phyloP scores from a whole-genome alignment of 176 grass and related monocot genomes.

The Panicum miliaceum region DNA sequence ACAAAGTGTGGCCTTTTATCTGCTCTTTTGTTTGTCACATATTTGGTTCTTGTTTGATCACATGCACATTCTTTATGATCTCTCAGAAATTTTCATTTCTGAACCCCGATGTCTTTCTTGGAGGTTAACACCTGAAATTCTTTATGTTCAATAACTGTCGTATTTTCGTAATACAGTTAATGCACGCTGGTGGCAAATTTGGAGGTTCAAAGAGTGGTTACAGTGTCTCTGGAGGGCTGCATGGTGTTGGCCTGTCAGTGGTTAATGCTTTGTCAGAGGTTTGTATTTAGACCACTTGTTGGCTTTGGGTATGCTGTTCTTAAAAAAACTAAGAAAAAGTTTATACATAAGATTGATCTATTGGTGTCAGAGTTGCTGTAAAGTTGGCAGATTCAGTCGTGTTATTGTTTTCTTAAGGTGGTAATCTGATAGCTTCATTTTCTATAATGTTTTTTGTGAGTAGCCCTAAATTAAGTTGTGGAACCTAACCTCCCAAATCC shows the following conservation, averaged over 20 bases:
- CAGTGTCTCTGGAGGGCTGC: conserved; percentile 89
- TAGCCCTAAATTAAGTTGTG: too few species aligned
- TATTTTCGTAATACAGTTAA: conserved; percentile 64
- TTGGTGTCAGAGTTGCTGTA: conserved; percentile 12
- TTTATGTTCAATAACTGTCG: conserved; percentile 20
- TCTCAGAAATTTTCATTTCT: not conserved
- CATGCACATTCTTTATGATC: not conserved
- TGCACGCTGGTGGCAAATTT: conserved; percentile 98
- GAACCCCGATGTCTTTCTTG: conserved; percentile 9
- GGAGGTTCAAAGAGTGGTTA: conserved; percentile 95
- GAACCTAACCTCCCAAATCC: too few species aligned
- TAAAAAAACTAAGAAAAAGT: not conserved
- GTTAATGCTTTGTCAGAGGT: conserved; percentile 99
- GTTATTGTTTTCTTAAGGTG: not conserved
- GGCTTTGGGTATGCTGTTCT: conserved; percentile 13
- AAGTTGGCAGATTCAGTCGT: conserved; percentile 15
- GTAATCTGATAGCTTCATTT: too few species aligned
- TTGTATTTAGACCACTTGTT: conserved; percentile 44
- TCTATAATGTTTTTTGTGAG: too few species aligned
- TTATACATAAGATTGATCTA: not conserved
- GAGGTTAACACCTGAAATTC: not conserved
- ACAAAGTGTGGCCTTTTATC: not conserved
- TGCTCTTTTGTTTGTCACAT: conserved; percentile 1
- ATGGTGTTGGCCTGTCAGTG: conserved; percentile 96
- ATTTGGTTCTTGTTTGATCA: not conserved